Evolutionary conservation across 371 early-diverging fungal species (phyloP), one percentile per base, ranked within the genome.

Genomic region (Nematocida parisii): DNA sequence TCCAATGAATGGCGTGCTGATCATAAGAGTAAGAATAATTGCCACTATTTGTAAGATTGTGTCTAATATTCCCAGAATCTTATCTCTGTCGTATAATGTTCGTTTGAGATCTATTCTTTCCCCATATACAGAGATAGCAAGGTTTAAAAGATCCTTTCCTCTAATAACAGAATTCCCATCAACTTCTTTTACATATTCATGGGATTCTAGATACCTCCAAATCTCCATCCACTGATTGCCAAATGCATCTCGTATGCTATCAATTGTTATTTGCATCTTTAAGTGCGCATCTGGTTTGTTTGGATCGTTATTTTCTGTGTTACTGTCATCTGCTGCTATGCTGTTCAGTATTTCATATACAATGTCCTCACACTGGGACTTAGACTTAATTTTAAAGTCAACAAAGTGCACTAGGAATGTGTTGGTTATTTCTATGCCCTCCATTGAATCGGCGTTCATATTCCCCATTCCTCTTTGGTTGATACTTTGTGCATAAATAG

Each of bases 71-170:
- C 71, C 71, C 46, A 85, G 73, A 46, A 87, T 72, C 46, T 67
- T 84, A 55, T 87, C 88, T 75, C 86, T 67, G 82, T 86, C 86
- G n/a, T 66, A 47, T 15, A 87, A 66, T 5, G 88, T 85, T 54
- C 75, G 44, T 56, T 55, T 72, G 33, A 87, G 73, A 64, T 87
- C 84, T 18, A 46, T 66, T 71, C 83, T 75, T 64, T 85, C 85
- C 47, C 71, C 18, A 22, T 83, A 82, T 24, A 82, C 56, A 7
- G 68, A 66, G 6, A 60, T 58, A 9, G 75, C 68, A 54, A 60
- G 22, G 9, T 84, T 33, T 22, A 56, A 27, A 18, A 86, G 61
- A 4, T 42, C 44, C 11, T 85, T 82, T 60, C 71, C 82, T 13
- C 22, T 20, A 42, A 85, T 67, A 50, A 11, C 39, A 46, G 44